These are phyloP conservation scores for Penicillium salamii DNA, from an alignment of 495 filamentous ascomycete genomes.

Conservation along the genomic window DNA sequence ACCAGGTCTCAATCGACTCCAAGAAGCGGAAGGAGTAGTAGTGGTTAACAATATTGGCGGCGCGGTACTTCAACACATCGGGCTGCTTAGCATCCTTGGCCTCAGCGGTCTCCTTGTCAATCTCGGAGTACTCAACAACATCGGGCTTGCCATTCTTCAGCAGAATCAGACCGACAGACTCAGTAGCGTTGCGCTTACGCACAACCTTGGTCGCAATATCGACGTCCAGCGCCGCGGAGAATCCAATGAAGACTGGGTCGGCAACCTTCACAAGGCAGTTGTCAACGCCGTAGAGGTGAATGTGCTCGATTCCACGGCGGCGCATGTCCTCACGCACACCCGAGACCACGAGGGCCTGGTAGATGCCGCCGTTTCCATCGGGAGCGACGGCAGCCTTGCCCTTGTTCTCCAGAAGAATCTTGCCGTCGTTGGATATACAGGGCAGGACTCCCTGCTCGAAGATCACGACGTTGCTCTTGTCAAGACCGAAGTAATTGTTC, in stretches of 20 bases:
- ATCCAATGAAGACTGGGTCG: constrained; percentile 93
- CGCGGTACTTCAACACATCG: constrained; percentile 87
- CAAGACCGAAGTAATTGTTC: constrained; percentile 84
- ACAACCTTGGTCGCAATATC: constrained; percentile 99
- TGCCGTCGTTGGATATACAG: constrained; percentile 96
- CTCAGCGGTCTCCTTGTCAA: constrained; percentile 81
- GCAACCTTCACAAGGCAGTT: constrained; percentile 99
- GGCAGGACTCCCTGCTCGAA: constrained; percentile 98
- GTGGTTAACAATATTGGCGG: constrained; percentile 99
- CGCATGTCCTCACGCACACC: constrained; percentile 86
- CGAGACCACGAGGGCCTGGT: constrained; percentile 81
- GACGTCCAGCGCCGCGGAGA: constrained; percentile 81
- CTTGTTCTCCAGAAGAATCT: constrained; percentile 92
- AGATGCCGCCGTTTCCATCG: constrained; percentile 98
- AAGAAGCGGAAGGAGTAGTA: constrained; percentile 97
- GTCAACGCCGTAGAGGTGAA: constrained; percentile 97
- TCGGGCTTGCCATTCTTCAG: constrained; percentile 95
- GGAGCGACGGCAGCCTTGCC: constrained; percentile 90
- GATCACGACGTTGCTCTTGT: constrained; percentile 80
- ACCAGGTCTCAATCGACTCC: constrained; percentile 82
- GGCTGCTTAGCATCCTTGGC: constrained; percentile 82
- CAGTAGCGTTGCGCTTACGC: constrained; percentile 93
- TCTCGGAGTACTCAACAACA: constrained; percentile 98
- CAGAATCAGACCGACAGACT: constrained; percentile 93
- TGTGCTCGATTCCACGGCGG: constrained; percentile 85